Evolutionary conservation across 2,329 filamentous ascomycete genomes (phyloP), one percentile per base, ranked within the genome.

Genomic region (Metarhizium robertsii): DNA sequence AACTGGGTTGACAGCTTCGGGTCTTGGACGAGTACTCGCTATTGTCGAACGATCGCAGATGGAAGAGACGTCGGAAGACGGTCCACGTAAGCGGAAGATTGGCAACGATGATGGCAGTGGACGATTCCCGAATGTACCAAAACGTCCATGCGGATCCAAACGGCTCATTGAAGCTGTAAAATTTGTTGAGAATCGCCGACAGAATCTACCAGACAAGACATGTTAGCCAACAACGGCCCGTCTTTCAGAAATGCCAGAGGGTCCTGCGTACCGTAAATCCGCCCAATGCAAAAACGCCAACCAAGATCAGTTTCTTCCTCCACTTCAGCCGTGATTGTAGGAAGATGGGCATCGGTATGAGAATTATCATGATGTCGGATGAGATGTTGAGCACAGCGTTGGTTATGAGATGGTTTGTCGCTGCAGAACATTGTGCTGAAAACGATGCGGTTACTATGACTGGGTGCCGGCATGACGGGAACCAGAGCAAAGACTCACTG

Each of bases 361-460:
- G 62, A 32, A 85, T 76, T 63, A 86, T 84, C 69, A 80, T 73
- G 2, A 83, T 42, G 59, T 85, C 83, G 30, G 80, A 83, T 2
- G 78, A 76, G 51, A 85, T 77, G 60, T 86, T 85, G 63, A 85
- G 76, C 4, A 75, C 71, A 1, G 79, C 76, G 57, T 84, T 81
- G 16, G 79, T 77, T 52, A 83, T 82, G 11, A 82, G 73, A 61
- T 83, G 83, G 62, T 81, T 71, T 16, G 76, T 71, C 2, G 79
- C 75, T 0, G 80, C 77, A 1, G 79, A 79, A 62, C 81, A 85
- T 71, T 85, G 80, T 1, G 71, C 76, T 78, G 38, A n/a, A 45
- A 2, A 36, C 2, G 16, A 38, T 7, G 14, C 20, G 14, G 32
- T 4, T 50, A 11, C 18, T 20, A 20, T 2, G 34, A 2, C n/a